phyloP scores from a whole-genome alignment of 202 grass and related monocot species.

The Brachypodium distachyon region DNA sequence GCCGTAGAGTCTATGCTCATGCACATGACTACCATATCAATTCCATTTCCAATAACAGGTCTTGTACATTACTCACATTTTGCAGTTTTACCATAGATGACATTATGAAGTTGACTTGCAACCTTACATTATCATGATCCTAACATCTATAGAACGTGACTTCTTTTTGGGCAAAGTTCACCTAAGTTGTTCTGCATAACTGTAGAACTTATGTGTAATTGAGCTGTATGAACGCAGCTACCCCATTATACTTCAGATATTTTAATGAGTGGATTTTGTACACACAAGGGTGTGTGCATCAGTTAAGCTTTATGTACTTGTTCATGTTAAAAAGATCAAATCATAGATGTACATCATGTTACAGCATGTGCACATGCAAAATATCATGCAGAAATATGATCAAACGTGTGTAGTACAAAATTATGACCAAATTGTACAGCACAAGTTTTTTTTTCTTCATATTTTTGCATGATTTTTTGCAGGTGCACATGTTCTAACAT shows the following conservation, averaged over 20 bases:
- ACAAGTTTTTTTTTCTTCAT: background rate
- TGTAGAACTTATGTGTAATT: background rate
- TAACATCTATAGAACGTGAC: background rate
- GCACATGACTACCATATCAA: conserved; percentile 97
- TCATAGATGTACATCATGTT: background rate
- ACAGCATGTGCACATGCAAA: background rate
- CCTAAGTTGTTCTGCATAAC: background rate
- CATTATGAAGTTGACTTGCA: background rate
- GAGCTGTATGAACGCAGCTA: background rate
- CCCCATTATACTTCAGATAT: background rate
- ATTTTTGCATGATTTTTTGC: background rate
- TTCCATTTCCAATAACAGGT: conserved; percentile 97
- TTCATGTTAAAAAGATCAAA: background rate
- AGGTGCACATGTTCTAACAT: background rate
- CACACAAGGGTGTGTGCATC: background rate
- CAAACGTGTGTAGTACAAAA: background rate
- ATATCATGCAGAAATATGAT: background rate
- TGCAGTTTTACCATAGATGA: background rate
- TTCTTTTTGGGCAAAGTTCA: background rate
- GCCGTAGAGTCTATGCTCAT: conserved; percentile 80
- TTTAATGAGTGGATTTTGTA: background rate
- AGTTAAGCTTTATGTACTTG: background rate
- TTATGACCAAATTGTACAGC: background rate
- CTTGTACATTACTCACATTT: conserved; percentile 9
- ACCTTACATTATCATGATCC: background rate